Evolutionary conservation across 345 rosid genomes (phyloP).

Genomic region (Erysimum cheiranthoides): DNA sequence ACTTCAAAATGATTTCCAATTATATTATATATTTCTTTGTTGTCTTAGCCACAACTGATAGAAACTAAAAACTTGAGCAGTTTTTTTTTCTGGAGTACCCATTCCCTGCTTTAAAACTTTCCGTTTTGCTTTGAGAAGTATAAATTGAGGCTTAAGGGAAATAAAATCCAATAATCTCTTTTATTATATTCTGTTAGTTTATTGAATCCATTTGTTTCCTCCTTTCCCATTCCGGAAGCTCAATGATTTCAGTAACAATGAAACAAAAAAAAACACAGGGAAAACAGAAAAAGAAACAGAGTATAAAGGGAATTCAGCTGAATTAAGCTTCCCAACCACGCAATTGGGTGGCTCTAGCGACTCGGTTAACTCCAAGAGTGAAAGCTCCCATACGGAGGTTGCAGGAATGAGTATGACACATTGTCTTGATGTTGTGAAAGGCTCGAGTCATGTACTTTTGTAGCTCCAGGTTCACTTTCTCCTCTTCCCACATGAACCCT

Average conservation of each 20-base stretch:
- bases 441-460: constrained; percentile 87
- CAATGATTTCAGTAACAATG: constrained; percentile 35
- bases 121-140: too few relatives aligned
- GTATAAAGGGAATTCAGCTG: constrained; percentile 1
- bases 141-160: background rate
- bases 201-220: constrained; percentile 37
- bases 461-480: constrained; percentile 77
- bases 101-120: background rate
- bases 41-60: too few relatives aligned
- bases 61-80: background rate
- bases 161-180: background rate
- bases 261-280: constrained; percentile 26
- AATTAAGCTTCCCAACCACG: constrained; percentile 96
- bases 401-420: constrained; percentile 89
- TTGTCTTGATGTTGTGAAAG: constrained; percentile 81
- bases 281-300: constrained; percentile 32
- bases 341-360: constrained; percentile 83
- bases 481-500: constrained; percentile 99
- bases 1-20: background rate
- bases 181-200: constrained; percentile 38
- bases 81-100: too few relatives aligned
- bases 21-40: too few relatives aligned
- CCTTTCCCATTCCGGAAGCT: constrained; percentile 31
- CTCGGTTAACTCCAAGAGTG: constrained; percentile 94
- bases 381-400: constrained; percentile 99